Percentiles rank a stretch among this genome's conserved stretches.
Conservation (phyloP, 179 eudicot genomes). For the Vitellaria paradoxa region DNA sequence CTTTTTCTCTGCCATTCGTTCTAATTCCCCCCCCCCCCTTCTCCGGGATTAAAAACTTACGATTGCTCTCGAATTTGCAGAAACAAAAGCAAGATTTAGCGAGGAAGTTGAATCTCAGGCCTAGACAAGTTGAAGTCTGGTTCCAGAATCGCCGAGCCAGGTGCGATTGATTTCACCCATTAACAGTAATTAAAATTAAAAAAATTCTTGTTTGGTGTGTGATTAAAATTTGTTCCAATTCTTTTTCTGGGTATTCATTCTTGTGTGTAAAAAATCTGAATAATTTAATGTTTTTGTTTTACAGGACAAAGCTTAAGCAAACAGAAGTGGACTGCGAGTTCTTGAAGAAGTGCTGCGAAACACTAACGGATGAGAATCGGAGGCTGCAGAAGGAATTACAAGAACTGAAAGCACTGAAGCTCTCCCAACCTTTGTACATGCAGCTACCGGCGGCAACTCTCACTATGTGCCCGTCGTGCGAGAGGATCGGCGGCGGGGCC, state of each 20-base stretch:
- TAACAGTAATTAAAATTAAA: too few species aligned
- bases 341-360: slow-evolving; percentile 52
- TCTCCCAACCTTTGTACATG: slow-evolving; percentile 40
- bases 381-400: slow-evolving; percentile 50
- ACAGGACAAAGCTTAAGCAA: slow-evolving; percentile 56
- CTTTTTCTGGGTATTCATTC: too few species aligned
- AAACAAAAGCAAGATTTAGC: slow-evolving; percentile 64
- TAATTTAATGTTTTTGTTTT: not conserved
- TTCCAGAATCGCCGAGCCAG: slow-evolving; percentile 73
- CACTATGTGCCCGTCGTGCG: slow-evolving; percentile 53
- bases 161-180: slow-evolving; percentile 16
- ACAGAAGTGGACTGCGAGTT: slow-evolving; percentile 54
- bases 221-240: too few species aligned
- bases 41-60: not conserved
- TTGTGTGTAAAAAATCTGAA: not conserved
- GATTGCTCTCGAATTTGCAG: slow-evolving; percentile 25
- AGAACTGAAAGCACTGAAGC: slow-evolving; percentile 42
- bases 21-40: not conserved
- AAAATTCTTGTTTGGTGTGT: too few species aligned
- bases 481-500: slow-evolving; percentile 31
- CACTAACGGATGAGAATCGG: slow-evolving; percentile 44
- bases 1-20: not conserved
- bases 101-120: slow-evolving; percentile 51
- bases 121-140: slow-evolving; percentile 75
- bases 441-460: slow-evolving; percentile 54